These are phyloP conservation scores for Protomyces inundatus DNA, from an alignment of 1,139 yeast genomes.

Conservation along the genomic window DNA sequence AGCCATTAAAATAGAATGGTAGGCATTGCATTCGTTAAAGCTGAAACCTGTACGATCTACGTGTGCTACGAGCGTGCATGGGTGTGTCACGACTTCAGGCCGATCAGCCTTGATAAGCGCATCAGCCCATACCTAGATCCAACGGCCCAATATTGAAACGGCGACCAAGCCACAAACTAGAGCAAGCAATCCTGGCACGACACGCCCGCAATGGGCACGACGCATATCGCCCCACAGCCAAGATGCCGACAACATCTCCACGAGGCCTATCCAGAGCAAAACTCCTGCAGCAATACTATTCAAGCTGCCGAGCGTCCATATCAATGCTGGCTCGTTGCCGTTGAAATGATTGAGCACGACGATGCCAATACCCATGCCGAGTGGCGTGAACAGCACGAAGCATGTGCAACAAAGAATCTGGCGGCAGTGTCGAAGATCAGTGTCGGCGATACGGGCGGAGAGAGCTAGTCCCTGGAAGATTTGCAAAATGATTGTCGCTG, in stretches of 20 bases:
- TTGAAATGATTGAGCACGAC: constrained; percentile 67
- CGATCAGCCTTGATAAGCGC: neutral
- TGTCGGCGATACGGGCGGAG: constrained; percentile 77
- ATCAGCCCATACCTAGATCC: constrained; percentile 31
- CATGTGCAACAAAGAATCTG: constrained; percentile 59
- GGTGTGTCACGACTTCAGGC: too few species aligned
- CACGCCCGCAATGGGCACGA: constrained; percentile 22
- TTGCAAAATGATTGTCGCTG: constrained; percentile 84
- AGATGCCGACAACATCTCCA: constrained; percentile 85
- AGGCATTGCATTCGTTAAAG: neutral
- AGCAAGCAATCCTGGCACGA: constrained; percentile 22
- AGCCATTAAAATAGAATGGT: too few species aligned
- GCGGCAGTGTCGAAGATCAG: constrained; percentile 38
- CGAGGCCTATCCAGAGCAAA: constrained; percentile 75
- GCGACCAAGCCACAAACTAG: constrained; percentile 32
- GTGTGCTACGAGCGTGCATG: too few species aligned
- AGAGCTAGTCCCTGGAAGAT: constrained; percentile 89
- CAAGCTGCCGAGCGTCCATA: constrained; percentile 69
- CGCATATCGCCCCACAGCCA: constrained; percentile 56
- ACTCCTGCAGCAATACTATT: constrained; percentile 85
- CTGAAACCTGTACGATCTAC: neutral
- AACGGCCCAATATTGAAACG: constrained; percentile 38
- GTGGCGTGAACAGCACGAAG: constrained; percentile 73
- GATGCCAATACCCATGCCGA: constrained; percentile 78
- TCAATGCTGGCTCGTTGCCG: constrained; percentile 52